A percentile compares a stretch with the other conserved stretches of the same genome.
Evolutionary conservation across 139 green algal genomes (phyloP).

Genomic region (Picochlorum sp.): DNA sequence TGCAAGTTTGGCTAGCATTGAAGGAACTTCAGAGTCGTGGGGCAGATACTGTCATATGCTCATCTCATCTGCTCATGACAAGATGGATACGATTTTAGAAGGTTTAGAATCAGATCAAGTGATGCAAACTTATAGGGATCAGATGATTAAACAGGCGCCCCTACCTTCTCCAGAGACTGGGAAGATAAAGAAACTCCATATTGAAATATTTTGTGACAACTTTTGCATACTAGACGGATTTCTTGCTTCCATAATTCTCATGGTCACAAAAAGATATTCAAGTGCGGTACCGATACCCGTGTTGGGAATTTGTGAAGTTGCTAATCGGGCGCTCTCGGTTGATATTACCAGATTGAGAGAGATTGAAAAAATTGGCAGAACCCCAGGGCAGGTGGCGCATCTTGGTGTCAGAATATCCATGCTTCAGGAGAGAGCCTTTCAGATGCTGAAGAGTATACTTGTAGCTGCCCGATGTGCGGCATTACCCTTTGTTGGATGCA

Average conservation of each 20-base stretch:
- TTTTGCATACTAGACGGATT: neutral
- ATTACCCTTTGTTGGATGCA: neutral
- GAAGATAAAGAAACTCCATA: no score
- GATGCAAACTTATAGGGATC: no score
- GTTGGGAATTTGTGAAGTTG: neutral
- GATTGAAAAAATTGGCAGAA: neutral
- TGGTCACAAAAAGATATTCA: neutral
- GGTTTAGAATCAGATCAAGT: no score
- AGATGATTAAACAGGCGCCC: no score
- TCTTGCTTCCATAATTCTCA: neutral
- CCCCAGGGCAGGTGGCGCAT: neutral
- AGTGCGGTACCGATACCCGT: neutral
- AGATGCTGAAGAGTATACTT: neutral
- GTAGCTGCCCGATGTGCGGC: neutral
- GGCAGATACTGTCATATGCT: neutral
- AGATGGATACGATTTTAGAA: neutral
- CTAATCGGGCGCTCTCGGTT: neutral
- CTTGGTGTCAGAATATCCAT: neutral
- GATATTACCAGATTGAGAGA: neutral
- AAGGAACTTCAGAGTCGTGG: neutral
- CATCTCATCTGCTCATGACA: neutral
- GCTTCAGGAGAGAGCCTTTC: neutral
- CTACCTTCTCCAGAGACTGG: no score
- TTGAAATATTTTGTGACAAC: neutral
- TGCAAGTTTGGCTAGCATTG: neutral